Evolutionary conservation across 345 rosid genomes (phyloP).

Genomic region (Leavenworthia alabamica): DNA sequence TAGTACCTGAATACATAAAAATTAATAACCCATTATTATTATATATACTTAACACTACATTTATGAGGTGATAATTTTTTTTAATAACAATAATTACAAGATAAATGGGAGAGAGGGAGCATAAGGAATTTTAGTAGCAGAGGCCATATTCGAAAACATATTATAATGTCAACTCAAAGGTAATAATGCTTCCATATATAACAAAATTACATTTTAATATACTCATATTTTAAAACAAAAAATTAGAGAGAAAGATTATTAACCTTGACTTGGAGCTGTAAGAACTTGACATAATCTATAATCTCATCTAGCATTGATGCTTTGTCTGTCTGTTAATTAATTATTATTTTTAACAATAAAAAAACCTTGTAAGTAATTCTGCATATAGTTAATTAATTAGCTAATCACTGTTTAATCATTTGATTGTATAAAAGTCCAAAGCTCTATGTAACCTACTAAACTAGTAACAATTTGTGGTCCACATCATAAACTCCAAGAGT

Average conservation of each 20-base stretch:
- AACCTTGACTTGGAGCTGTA: constrained; percentile 99
- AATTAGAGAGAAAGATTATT: neutral
- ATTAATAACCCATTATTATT: neutral
- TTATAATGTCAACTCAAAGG: constrained; percentile 32
- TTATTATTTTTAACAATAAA: constrained; percentile 18
- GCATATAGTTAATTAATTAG: constrained; percentile 4
- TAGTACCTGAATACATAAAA: constrained; percentile 58
- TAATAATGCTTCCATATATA: constrained; percentile 17
- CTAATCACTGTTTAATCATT: constrained; percentile 34
- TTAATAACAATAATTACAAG: neutral
- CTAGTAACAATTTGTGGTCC: constrained; percentile 20
- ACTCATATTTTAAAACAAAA: neutral
- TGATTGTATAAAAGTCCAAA: constrained; percentile 29
- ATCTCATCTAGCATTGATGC: constrained; percentile 99
- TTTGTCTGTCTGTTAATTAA: constrained; percentile 89
- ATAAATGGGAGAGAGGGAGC: constrained; percentile 9
- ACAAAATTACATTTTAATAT: neutral
- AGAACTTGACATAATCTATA: constrained; percentile 94
- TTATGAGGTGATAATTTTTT: neutral
- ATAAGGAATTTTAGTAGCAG: constrained; percentile 29
- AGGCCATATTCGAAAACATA: constrained; percentile 10
- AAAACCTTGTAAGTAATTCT: constrained; percentile 7
- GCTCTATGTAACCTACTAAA: constrained; percentile 16
- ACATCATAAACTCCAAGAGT: constrained; percentile 19
- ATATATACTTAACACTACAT: neutral